Conservation (phyloP, 495 filamentous ascomycete genomes). For the Astrocystis sublimbata region DNA sequence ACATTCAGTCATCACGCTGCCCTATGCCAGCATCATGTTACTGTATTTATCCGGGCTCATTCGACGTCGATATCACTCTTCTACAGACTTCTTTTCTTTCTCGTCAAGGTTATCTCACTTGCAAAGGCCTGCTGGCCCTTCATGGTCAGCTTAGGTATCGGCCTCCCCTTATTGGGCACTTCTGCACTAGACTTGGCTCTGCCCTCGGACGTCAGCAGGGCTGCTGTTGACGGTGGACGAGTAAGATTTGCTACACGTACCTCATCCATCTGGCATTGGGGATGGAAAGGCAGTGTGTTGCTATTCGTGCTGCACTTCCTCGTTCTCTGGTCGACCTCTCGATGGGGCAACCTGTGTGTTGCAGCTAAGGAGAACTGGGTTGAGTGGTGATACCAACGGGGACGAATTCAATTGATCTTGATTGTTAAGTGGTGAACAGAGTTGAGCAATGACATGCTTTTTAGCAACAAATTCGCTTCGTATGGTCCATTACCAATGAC, state of each 20-base stretch:
- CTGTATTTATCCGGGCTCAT: slow-evolving; percentile 20
- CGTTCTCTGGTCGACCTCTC: slow-evolving; percentile 38
- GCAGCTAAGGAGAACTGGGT: slow-evolving; percentile 35
- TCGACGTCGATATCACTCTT: slow-evolving; percentile 26
- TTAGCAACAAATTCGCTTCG: too few relatives aligned
- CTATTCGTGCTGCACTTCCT: slow-evolving; percentile 42
- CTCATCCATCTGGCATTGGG: slow-evolving; percentile 29
- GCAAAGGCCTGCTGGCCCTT: slow-evolving; percentile 49
- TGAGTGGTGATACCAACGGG: slow-evolving; percentile 30
- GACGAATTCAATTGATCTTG: not conserved
- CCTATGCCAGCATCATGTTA: slow-evolving; percentile 34
- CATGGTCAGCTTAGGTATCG: slow-evolving; percentile 34
- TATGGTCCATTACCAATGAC: too few relatives aligned
- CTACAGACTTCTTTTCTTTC: slow-evolving; percentile 38
- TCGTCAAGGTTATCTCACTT: slow-evolving; percentile 43
- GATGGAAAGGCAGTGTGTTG: slow-evolving; percentile 39
- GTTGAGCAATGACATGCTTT: too few relatives aligned
- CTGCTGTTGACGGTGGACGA: slow-evolving; percentile 12
- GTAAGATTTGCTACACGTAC: slow-evolving; percentile 12
- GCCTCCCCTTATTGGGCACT: slow-evolving; percentile 37
- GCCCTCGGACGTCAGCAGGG: slow-evolving; percentile 13
- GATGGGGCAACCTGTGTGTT: slow-evolving; percentile 42
- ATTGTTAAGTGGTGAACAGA: not conserved
- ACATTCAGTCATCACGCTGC: slow-evolving; percentile 36
- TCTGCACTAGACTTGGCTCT: slow-evolving; percentile 44